A percentile compares a stretch with the other conserved stretches of the same genome.
Conservation (phyloP, 2,329 filamentous ascomycete species). For the Acephala macrosclerotiorum region DNA sequence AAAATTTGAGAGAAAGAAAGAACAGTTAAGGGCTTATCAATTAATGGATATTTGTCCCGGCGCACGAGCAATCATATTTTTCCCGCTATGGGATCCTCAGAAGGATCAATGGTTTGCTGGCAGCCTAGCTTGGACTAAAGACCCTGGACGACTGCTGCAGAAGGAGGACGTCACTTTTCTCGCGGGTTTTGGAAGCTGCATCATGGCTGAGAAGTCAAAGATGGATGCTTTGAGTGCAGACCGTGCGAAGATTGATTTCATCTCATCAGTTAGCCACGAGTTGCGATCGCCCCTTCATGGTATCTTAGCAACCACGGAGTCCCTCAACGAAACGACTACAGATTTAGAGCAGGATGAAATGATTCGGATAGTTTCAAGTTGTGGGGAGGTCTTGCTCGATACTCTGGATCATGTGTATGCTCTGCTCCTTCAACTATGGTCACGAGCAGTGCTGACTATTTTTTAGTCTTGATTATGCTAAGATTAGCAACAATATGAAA, state of each 20-base stretch:
- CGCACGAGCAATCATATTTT: slow-evolving; percentile 52
- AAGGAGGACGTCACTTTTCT: slow-evolving; percentile 56
- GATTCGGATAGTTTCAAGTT: slow-evolving; percentile 56
- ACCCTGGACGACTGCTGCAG: slow-evolving; percentile 51
- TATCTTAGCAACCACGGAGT: slow-evolving; percentile 59
- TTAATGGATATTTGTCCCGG: slow-evolving; percentile 47
- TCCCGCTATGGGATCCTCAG: slow-evolving; percentile 55
- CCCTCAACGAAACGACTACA: slow-evolving; percentile 53
- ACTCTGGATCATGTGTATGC: slow-evolving; percentile 59
- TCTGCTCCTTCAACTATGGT: not conserved
- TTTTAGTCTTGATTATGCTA: slow-evolving; percentile 44
- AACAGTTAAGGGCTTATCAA: slow-evolving; percentile 23
- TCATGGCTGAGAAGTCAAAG: slow-evolving; percentile 63
- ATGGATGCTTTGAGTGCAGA: slow-evolving; percentile 49
- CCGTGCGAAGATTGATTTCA: slow-evolving; percentile 60
- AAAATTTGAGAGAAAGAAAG: slow-evolving; percentile 15
- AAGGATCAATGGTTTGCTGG: slow-evolving; percentile 56
- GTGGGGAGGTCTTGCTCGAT: slow-evolving; percentile 57
- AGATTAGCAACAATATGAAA: slow-evolving; percentile 26
- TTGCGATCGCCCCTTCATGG: slow-evolving; percentile 67
- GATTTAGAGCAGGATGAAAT: slow-evolving; percentile 53
- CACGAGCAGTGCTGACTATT: slow-evolving; percentile 46
- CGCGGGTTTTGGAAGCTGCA: slow-evolving; percentile 57
- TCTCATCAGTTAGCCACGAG: slow-evolving; percentile 68
- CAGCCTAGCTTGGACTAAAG: slow-evolving; percentile 56